Percentiles rank a stretch among this genome's conserved stretches.
These are phyloP conservation scores for Phytophthora foliorum DNA, from an alignment of 352 stramenopile species.

Conservation along the genomic window DNA sequence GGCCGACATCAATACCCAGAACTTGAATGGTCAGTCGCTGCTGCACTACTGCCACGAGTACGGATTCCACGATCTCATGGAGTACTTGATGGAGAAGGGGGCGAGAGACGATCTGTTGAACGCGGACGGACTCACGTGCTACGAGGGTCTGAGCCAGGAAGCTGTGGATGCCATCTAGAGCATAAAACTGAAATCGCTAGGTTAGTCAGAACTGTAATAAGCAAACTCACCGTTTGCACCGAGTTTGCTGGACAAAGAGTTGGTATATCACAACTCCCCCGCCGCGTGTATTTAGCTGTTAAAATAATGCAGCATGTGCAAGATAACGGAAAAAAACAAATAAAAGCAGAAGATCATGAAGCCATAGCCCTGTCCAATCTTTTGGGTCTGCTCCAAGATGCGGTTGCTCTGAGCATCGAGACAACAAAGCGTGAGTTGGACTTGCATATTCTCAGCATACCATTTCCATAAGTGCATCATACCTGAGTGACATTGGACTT, in stretches of 20 bases:
- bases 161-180: conserved; percentile 78
- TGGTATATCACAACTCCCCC: neutral
- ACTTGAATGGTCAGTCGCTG: conserved; percentile 93
- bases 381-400: conserved; percentile 79
- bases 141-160: conserved; percentile 93
- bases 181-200: conserved; percentile 15
- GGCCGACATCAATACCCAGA: conserved; percentile 95
- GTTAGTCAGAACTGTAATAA: conserved; percentile 2
- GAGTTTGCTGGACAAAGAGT: neutral
- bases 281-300: conserved; percentile 55
- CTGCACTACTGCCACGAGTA: conserved; percentile 96
- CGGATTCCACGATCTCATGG: conserved; percentile 94
- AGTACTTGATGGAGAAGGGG: conserved; percentile 97
- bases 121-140: conserved; percentile 95
- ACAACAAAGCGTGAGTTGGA: conserved; percentile 3
- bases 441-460: neutral
- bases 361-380: conserved; percentile 80
- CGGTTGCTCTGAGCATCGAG: conserved; percentile 64
- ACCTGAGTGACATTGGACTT: conserved; percentile 82
- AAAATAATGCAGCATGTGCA: conserved; percentile 88
- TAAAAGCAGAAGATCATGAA: conserved; percentile 93
- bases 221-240: conserved; percentile 12
- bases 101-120: conserved; percentile 93
- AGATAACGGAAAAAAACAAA: conserved; percentile 66
- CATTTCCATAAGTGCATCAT: neutral